These are phyloP conservation scores for Tulasnella sp. DNA, from an alignment of 768 basidiomycete genomes.

Conservation along the genomic window DNA sequence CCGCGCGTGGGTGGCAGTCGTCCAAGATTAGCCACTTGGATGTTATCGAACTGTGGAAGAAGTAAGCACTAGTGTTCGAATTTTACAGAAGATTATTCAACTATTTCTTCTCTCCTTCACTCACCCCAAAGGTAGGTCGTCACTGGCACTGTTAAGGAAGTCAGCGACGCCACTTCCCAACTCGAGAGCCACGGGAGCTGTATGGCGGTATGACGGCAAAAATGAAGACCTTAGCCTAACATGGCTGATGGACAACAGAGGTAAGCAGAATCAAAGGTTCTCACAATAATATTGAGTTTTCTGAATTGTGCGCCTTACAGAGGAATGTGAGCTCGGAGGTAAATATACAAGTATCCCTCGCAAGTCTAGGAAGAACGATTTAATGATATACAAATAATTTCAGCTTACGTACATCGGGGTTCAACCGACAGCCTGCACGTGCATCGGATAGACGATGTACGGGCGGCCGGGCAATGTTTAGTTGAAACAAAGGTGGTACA, in stretches of 20 bases:
- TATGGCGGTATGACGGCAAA: background rate
- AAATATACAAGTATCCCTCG: background rate
- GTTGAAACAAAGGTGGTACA: background rate
- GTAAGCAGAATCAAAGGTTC: background rate
- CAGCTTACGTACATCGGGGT: background rate
- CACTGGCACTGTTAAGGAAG: background rate
- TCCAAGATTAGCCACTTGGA: too few relatives aligned
- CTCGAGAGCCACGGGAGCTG: background rate
- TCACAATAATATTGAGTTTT: background rate
- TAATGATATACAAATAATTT: background rate
- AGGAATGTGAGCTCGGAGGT: background rate
- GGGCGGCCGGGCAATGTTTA: background rate
- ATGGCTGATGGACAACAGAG: background rate
- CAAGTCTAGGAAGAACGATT: background rate
- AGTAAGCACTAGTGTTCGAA: too few relatives aligned
- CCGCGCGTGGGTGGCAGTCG: too few relatives aligned
- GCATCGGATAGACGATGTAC: background rate
- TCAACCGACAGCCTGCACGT: background rate
- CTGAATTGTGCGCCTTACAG: background rate
- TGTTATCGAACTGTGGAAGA: too few relatives aligned
- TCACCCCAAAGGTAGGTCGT: too few relatives aligned
- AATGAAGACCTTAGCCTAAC: background rate
- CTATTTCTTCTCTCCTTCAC: too few relatives aligned
- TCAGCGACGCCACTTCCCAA: background rate
- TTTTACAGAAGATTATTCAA: too few relatives aligned